phyloP scores from a whole-genome alignment of 345 rosid genomes.

The Aquilaria sinensis region DNA sequence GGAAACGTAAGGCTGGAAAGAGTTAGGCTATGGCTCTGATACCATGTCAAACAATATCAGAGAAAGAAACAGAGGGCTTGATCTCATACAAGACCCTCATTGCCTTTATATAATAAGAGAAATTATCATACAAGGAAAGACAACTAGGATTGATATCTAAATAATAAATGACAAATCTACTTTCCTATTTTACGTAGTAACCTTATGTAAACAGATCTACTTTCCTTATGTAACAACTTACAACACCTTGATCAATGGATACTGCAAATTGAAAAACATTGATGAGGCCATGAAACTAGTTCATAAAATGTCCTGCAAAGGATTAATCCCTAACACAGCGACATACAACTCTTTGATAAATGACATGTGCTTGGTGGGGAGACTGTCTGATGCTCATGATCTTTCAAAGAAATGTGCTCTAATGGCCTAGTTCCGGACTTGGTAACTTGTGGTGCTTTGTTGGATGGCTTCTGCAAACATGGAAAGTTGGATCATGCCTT shows the following conservation, averaged over 20 bases:
- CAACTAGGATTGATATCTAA: too few relatives aligned
- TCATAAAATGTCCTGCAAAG: slow-evolving; percentile 17
- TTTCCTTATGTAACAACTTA: too few relatives aligned
- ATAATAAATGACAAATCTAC: too few relatives aligned
- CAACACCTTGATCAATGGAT: slow-evolving; percentile 24
- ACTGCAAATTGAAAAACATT: slow-evolving; percentile 24
- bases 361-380: slow-evolving; percentile 22
- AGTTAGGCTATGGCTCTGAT: too few relatives aligned
- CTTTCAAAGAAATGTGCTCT: slow-evolving; percentile 18
- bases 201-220: too few relatives aligned
- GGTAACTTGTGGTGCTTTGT: slow-evolving; percentile 7
- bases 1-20: too few relatives aligned
- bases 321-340: slow-evolving; percentile 17
- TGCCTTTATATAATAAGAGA: too few relatives aligned
- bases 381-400: slow-evolving; percentile 20
- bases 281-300: slow-evolving; percentile 19
- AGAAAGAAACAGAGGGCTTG: too few relatives aligned
- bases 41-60: too few relatives aligned
- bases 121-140: too few relatives aligned
- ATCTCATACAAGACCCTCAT: too few relatives aligned
- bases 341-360: slow-evolving; percentile 25
- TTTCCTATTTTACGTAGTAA: too few relatives aligned
- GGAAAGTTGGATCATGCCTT: slow-evolving; percentile 19
- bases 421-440: background rate
- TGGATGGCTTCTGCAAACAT: slow-evolving; percentile 25